phyloP scores from a whole-genome alignment of 164 flowering plant genomes.

The Amborella trichopoda region DNA sequence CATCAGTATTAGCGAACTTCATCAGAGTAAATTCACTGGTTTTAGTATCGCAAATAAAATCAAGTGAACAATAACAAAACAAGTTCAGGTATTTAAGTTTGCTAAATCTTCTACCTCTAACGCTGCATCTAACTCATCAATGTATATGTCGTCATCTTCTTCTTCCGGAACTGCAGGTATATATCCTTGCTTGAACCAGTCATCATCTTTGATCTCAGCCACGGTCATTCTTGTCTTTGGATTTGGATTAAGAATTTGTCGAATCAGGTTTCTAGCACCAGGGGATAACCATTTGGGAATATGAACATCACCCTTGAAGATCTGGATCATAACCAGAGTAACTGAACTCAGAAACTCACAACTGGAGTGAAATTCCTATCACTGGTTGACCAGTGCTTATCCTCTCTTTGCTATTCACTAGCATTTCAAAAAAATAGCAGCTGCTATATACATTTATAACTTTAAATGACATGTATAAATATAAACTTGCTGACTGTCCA shows the following conservation, averaged over 20 bases:
- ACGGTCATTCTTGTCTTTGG: slow-evolving; percentile 68
- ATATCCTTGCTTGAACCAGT: slow-evolving; percentile 75
- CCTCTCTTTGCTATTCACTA: too few relatives aligned
- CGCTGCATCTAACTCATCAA: slow-evolving; percentile 39
- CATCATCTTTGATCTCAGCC: slow-evolving; percentile 51
- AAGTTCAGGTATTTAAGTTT: too few relatives aligned
- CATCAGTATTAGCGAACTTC: slow-evolving; percentile 37
- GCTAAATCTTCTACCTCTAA: too few relatives aligned
- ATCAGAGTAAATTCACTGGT: slow-evolving; percentile 11
- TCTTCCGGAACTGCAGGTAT: slow-evolving; percentile 41
- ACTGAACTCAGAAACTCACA: too few relatives aligned
- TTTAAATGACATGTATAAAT: too few relatives aligned
- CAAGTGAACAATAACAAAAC: too few relatives aligned
- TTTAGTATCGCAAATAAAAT: too few relatives aligned
- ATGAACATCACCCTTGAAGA: slow-evolving; percentile 59
- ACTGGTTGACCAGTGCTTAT: too few relatives aligned
- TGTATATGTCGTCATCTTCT: slow-evolving; percentile 36
- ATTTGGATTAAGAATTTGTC: slow-evolving; percentile 79
- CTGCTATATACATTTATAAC: too few relatives aligned
- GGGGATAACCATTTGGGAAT: slow-evolving; percentile 82
- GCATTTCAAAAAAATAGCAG: too few relatives aligned
- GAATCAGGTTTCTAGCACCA: slow-evolving; percentile 62
- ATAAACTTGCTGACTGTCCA: too few relatives aligned
- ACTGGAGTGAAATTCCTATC: too few relatives aligned
- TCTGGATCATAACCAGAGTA: slow-evolving; percentile 36